phyloP scores from a whole-genome alignment of 192 early-diverging fungal species.

The Globomyces pollinis-pini region DNA sequence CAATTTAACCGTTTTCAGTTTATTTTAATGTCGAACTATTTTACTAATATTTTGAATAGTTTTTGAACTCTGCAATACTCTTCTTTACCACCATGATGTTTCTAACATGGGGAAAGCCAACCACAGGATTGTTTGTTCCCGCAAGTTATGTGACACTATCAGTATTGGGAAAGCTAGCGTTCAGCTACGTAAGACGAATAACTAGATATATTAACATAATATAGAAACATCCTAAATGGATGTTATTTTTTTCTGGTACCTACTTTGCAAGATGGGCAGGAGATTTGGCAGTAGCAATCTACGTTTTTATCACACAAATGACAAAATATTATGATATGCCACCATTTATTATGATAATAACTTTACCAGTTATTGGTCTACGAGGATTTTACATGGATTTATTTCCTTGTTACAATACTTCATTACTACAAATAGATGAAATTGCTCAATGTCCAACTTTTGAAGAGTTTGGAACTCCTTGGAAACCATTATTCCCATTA shows the following conservation, averaged over 20 bases:
- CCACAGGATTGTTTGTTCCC: too few relatives aligned
- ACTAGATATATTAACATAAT: too few relatives aligned
- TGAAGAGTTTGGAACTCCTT: too few relatives aligned
- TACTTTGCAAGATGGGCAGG: conserved; percentile 5
- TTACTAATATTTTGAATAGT: neutral
- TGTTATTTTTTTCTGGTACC: neutral
- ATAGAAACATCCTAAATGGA: neutral
- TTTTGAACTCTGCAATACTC: neutral
- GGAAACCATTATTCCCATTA: too few relatives aligned
- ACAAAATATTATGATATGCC: conserved; percentile 4
- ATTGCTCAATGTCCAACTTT: too few relatives aligned
- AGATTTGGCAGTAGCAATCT: conserved; percentile 5
- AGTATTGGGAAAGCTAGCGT: too few relatives aligned
- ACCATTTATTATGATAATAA: neutral
- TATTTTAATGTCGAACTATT: neutral
- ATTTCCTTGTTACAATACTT: conserved; percentile 3
- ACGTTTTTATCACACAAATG: neutral
- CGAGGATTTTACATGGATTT: neutral
- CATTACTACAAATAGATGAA: too few relatives aligned
- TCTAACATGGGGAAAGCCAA: too few relatives aligned
- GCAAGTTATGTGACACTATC: too few relatives aligned
- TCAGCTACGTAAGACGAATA: too few relatives aligned
- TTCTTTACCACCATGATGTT: neutral
- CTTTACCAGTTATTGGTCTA: conserved; percentile 1
- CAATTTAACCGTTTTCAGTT: neutral